Conservation (phyloP, 2,329 filamentous ascomycete genomes). For the Claviceps africana region DNA sequence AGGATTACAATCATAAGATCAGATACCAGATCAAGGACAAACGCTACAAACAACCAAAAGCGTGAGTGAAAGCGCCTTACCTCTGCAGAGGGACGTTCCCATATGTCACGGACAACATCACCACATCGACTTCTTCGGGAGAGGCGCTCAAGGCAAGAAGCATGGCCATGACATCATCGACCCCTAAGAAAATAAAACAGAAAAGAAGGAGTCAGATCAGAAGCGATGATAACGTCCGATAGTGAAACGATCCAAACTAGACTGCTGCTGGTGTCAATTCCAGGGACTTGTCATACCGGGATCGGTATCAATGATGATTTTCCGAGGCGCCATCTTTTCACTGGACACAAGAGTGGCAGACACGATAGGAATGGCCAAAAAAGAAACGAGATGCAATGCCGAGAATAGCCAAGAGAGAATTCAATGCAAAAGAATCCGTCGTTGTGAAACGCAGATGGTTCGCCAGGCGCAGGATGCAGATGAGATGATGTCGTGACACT, state of each 20-base stretch:
- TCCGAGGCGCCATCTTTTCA: conserved; percentile 47
- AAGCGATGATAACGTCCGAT: neutral
- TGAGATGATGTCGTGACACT: neutral
- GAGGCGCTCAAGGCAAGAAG: conserved; percentile 72
- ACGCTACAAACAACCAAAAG: neutral
- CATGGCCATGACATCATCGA: conserved; percentile 83
- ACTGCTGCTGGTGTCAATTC: conserved; percentile 5
- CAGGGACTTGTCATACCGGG: conserved; percentile 41
- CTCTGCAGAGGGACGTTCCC: conserved; percentile 83
- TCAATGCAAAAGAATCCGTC: neutral
- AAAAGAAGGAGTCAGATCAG: neutral
- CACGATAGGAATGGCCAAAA: neutral
- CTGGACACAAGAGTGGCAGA: neutral
- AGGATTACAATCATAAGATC: neutral
- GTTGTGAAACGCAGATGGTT: neutral
- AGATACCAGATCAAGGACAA: neutral
- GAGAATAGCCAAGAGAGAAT: neutral
- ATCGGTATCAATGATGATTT: conserved; percentile 93
- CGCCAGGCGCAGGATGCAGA: neutral
- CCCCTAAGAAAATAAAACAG: conserved; percentile 32
- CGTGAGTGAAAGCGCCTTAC: conserved; percentile 26
- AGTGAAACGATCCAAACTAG: neutral
- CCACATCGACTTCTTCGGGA: conserved; percentile 71
- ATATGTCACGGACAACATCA: conserved; percentile 80
- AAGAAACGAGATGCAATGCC: neutral